Evolutionary conservation across 257 asterid genomes (phyloP).

Genomic region (Gentiana straminea): DNA sequence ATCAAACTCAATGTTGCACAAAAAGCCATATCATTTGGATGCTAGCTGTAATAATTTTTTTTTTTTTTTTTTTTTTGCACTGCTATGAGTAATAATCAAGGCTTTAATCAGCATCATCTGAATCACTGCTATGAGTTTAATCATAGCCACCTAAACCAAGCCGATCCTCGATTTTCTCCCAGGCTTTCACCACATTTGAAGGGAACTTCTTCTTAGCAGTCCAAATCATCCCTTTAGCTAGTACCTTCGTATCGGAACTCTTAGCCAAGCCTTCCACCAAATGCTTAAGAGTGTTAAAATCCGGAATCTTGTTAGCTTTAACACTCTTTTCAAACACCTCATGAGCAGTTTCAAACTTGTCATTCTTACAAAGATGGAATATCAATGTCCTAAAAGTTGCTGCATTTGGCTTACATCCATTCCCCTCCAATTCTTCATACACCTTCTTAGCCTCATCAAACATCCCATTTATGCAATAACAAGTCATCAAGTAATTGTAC

Average conservation of each 20-base stretch:
- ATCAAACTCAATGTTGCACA: too few species aligned
- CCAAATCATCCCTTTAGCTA: slow-evolving; percentile 49
- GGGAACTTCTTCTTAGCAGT: slow-evolving; percentile 59
- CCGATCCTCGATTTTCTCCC: slow-evolving; percentile 46
- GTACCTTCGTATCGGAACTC: slow-evolving; percentile 23
- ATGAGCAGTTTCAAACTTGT: slow-evolving; percentile 42
- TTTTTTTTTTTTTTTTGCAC: too few species aligned
- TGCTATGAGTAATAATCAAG: too few species aligned
- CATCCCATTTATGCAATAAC: slow-evolving; percentile 47
- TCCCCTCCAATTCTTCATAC: slow-evolving; percentile 37
- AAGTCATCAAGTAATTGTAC: slow-evolving; percentile 61
- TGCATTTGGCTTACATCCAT: slow-evolving; percentile 46
- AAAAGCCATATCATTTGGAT: too few species aligned
- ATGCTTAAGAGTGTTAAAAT: slow-evolving; percentile 59
- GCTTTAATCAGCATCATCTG: slow-evolving; percentile 5
- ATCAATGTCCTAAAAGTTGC: slow-evolving; percentile 62
- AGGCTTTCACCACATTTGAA: slow-evolving; percentile 47
- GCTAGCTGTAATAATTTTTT: too few species aligned
- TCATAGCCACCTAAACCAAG: slow-evolving; percentile 30
- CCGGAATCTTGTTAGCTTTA: slow-evolving; percentile 49
- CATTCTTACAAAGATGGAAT: slow-evolving; percentile 44
- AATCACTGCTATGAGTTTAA: slow-evolving; percentile 3
- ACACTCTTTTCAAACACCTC: slow-evolving; percentile 64
- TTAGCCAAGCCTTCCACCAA: slow-evolving; percentile 50
- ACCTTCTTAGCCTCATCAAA: slow-evolving; percentile 66